A percentile compares a stretch with the other conserved stretches of the same genome.
phyloP scores from a whole-genome alignment of 371 early-diverging fungal genomes.

The Rhizopus stolonifer region DNA sequence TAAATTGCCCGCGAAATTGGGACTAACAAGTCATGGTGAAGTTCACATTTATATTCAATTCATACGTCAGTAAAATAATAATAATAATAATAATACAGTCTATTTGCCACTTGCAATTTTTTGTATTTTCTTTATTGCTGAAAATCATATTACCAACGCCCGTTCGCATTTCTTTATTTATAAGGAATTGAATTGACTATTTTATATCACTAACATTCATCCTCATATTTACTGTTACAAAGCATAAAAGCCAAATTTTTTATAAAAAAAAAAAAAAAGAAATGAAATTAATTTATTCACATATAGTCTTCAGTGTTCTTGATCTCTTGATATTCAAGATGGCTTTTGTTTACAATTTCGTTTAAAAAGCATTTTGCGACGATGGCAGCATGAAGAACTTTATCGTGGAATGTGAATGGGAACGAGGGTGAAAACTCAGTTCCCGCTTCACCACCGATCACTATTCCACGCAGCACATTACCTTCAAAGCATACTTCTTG shows the following conservation, averaged over 20 bases:
- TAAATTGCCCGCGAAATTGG: conserved; percentile 30
- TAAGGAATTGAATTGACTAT: no score
- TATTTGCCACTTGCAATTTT: no score
- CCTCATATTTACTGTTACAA: no score
- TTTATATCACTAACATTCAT: no score
- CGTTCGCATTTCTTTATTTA: no score
- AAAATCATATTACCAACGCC: no score
- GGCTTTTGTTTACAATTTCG: conserved; percentile 24
- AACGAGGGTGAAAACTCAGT: conserved; percentile 29
- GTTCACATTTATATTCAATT: conserved; percentile 26
- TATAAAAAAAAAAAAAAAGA: no score
- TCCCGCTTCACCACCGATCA: conserved; percentile 45
- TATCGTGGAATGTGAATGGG: conserved; percentile 31
- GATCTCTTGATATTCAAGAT: conserved; percentile 24
- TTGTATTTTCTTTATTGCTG: no score
- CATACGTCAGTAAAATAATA: conserved; percentile 8
- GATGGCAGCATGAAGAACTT: conserved; percentile 44
- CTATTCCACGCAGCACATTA: conserved; percentile 31
- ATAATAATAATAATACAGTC: no score
- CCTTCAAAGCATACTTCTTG: conserved; percentile 27
- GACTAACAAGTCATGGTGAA: conserved; percentile 31
- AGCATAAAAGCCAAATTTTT: no score
- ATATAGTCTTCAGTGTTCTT: conserved; percentile 30
- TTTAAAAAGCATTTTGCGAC: conserved; percentile 32
- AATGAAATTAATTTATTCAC: no score